These are phyloP conservation scores for Colletotrichum sp. DNA, from an alignment of 2,329 filamentous ascomycete species.

Conservation along the genomic window DNA sequence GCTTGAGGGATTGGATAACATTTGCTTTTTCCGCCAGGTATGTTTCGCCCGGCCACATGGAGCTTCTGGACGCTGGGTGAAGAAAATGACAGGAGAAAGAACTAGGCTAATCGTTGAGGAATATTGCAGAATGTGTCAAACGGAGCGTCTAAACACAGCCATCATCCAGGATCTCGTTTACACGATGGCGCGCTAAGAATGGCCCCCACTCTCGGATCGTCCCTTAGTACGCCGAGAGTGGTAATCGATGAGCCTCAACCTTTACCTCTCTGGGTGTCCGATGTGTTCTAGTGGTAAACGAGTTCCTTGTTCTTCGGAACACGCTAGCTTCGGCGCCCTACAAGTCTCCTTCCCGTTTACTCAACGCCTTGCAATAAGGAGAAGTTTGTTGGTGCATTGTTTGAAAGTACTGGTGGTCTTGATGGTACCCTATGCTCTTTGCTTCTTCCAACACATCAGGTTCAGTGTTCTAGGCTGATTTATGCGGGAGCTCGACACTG, in stretches of 20 bases:
- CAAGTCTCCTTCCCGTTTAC: too few relatives aligned
- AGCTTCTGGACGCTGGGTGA: neutral
- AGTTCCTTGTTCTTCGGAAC: neutral
- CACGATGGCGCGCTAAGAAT: neutral
- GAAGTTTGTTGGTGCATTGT: neutral
- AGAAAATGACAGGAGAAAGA: neutral
- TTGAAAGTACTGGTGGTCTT: fast-evolving
- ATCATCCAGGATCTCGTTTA: neutral
- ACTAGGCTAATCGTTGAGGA: neutral
- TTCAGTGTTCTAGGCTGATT: too few relatives aligned
- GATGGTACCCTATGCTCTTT: neutral
- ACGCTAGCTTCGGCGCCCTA: neutral
- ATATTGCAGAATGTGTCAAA: neutral
- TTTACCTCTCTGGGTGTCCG: neutral
- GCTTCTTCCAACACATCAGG: too few relatives aligned
- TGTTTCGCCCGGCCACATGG: too few relatives aligned
- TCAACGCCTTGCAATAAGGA: neutral
- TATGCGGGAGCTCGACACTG: too few relatives aligned
- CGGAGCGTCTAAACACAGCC: neutral
- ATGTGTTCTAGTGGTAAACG: neutral
- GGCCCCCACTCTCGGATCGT: neutral
- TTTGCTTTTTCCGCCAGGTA: neutral
- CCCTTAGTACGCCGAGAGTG: neutral
- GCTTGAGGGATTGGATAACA: neutral
- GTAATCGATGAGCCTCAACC: neutral